A percentile compares a stretch with the other conserved stretches of the same genome.
Conservation (phyloP, 2,329 filamentous ascomycete genomes). For the Coleophoma crateriformis region DNA sequence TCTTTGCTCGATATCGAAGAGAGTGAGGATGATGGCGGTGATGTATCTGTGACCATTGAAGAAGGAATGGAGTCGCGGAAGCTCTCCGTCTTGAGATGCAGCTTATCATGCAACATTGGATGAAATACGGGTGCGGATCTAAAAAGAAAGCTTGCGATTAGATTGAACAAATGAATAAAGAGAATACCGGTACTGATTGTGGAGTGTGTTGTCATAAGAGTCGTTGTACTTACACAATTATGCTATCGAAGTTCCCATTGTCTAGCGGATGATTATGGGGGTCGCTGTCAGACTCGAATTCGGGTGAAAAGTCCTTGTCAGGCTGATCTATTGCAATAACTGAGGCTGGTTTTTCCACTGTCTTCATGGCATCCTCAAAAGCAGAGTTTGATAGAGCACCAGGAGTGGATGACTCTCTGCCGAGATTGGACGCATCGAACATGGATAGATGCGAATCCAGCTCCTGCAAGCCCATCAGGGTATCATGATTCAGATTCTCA, state of each 20-base stretch:
- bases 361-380: constrained; percentile 17
- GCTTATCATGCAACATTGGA: constrained; percentile 15
- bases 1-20: constrained; percentile 56
- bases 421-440: constrained; percentile 23
- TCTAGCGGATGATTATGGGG: constrained; percentile 11
- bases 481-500: constrained; percentile 28
- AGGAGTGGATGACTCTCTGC: constrained; percentile 21
- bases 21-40: constrained; percentile 36
- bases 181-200: too few relatives aligned
- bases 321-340: constrained; percentile 22
- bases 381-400: constrained; percentile 20
- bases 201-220: too few relatives aligned
- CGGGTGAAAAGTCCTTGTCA: constrained; percentile 10
- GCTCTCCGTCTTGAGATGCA: constrained; percentile 25
- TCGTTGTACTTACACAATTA: constrained; percentile 20
- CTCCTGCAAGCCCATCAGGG: constrained; percentile 28
- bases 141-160: background rate
- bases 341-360: constrained; percentile 13
- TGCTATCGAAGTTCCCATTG: constrained; percentile 10
- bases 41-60: constrained; percentile 49
- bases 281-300: constrained; percentile 7
- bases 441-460: constrained; percentile 30
- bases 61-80: constrained; percentile 41
- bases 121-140: constrained; percentile 18
- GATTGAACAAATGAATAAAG: too few relatives aligned